Base-by-base conservation (phyloP, 495 filamentous ascomycete species). In the Articulospora tetracladia region DNA sequence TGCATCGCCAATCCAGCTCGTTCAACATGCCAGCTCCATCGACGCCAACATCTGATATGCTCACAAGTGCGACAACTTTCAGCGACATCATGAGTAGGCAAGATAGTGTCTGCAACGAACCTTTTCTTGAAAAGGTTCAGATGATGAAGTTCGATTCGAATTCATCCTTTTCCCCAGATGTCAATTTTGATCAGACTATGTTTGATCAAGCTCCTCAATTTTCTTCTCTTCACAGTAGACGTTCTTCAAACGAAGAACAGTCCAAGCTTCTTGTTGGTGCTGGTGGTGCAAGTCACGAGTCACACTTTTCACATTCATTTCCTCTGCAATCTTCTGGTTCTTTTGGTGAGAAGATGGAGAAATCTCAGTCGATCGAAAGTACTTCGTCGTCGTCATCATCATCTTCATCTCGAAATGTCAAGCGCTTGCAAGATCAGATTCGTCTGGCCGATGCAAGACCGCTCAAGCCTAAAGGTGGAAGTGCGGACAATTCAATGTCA, bases 271-370 rank as follows among this genome's bases (percentile, higher is more conserved):
- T 69, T 17, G 48, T 30, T 59, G 67, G 67, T 27, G 68, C 69
- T 41, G 69, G 75, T 25, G 73, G 73, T 23, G 71, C 68, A 48
- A 75, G 66, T 57, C 63, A 70, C 39, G 64, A 66, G 41, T 66
- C 70, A 23, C 56, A 72, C n/a, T 74, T 68, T 55, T 59, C 68
- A 25, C 65, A 67, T 49, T 64, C 68, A 36, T 77, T 60, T 66
- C 62, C 25, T 48, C 55, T 62, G 36, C 23, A 51, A 30, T 54
- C 60, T 61, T 54, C 64, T 58, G 44, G 24, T 58, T 59, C 20
- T 39, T 68, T 62, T 30, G 65, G 65, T 36, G 66, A 70, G 59
- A 60, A 66, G 25, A 77, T 77, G 76, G 67, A 72, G 59, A 70
- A 64, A 57, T 72, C 70, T 4, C 23, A 60, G 2, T 74, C 74